These are phyloP conservation scores for Cystobasidiopsis lactophilus DNA, from an alignment of 768 basidiomycete species.

Conservation along the genomic window DNA sequence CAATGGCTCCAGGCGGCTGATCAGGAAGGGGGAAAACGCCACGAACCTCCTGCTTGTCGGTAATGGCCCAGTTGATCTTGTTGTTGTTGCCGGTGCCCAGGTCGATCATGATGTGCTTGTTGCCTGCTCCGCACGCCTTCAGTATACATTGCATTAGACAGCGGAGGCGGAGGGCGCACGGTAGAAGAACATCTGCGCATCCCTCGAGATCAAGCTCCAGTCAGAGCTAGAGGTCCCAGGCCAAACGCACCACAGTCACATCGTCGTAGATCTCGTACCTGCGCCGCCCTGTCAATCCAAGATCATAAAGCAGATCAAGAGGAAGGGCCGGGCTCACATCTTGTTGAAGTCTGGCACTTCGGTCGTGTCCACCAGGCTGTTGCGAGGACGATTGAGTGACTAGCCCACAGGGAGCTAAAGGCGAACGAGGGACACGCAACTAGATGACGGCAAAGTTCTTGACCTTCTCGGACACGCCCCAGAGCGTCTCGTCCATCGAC, in stretches of 20 bases:
- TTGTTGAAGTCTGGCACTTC: conserved; percentile 98
- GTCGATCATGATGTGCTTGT: conserved; percentile 98
- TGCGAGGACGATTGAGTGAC: too few relatives aligned
- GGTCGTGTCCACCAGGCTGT: conserved; percentile 51
- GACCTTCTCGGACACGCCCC: conserved; percentile 77
- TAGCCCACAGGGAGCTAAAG: conserved; percentile 26
- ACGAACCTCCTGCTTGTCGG: conserved; percentile 82
- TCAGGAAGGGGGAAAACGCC: not conserved
- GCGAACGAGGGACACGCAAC: conserved; percentile 13
- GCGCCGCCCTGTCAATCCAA: conserved; percentile 31
- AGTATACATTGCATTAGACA: not conserved
- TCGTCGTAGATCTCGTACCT: conserved; percentile 94
- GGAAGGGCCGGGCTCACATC: conserved; percentile 29
- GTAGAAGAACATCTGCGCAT: conserved; percentile 80
- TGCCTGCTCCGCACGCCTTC: conserved; percentile 31
- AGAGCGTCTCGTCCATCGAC: conserved; percentile 96
- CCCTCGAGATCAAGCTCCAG: not conserved
- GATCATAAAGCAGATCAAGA: not conserved
- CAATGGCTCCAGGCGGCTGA: not conserved
- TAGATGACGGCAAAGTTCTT: conserved; percentile 98
- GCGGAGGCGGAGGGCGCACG: conserved; percentile 44
- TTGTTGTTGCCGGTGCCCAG: conserved; percentile 98
- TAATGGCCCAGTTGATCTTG: conserved; percentile 98
- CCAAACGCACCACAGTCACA: not conserved
- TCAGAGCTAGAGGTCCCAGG: too few relatives aligned